phyloP scores from a whole-genome alignment of 805 yeast genomes.

The Ogataea henricii region DNA sequence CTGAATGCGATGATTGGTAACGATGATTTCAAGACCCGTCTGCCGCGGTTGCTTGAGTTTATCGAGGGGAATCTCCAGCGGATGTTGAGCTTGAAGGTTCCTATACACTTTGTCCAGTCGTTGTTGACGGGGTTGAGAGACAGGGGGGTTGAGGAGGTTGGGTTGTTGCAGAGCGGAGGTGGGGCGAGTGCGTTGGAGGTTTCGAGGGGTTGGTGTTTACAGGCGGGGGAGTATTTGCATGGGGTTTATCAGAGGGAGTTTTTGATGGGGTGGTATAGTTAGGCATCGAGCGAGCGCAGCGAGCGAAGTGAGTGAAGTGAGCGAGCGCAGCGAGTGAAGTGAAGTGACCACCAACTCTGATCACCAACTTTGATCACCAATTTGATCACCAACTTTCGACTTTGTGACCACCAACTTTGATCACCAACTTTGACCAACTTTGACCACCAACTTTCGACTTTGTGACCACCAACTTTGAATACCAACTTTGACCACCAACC shows the following conservation, averaged over 20 bases:
- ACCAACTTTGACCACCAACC: too few species aligned
- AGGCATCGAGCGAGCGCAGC: too few species aligned
- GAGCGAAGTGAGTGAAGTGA: too few species aligned
- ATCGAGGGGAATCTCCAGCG: conserved; percentile 20
- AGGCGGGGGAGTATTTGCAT: conserved; percentile 20
- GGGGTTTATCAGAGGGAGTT: conserved; percentile 25
- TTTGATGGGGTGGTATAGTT: conserved; percentile 33
- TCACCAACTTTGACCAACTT: too few species aligned
- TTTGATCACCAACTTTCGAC: too few species aligned
- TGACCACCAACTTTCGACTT: too few species aligned
- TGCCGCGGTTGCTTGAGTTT: conserved; percentile 27
- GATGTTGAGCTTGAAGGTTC: conserved; percentile 19
- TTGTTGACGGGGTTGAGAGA: conserved; percentile 12
- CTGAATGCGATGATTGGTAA: conserved; percentile 24
- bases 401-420: too few species aligned
- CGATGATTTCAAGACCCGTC: conserved; percentile 27
- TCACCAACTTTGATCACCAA: too few species aligned
- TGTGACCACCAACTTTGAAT: too few species aligned
- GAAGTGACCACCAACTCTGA: too few species aligned
- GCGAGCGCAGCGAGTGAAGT: too few species aligned
- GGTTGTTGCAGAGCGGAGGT: conserved; percentile 9
- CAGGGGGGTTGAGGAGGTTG: conserved; percentile 6
- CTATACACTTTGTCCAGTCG: conserved; percentile 22
- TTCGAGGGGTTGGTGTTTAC: conserved; percentile 28
- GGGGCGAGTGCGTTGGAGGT: conserved; percentile 7